Evolutionary conservation across 2,329 filamentous ascomycete genomes (phyloP).

Genomic region (Dactylellina drechsleri): DNA sequence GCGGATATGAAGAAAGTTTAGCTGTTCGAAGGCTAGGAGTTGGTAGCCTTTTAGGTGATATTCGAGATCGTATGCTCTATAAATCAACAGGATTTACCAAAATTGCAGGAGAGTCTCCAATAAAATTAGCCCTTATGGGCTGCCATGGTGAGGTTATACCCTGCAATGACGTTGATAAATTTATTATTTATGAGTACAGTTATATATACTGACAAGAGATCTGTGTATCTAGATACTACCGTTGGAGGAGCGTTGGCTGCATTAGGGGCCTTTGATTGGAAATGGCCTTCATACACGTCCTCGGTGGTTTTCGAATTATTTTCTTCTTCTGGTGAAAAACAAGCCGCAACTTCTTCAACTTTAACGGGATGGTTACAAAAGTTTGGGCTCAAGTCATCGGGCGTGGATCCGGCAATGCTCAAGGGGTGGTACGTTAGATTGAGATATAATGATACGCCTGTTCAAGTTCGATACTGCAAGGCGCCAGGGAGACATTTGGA

Average conservation of each 20-base stretch:
- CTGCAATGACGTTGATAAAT: too few species aligned
- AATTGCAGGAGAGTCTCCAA: constrained; percentile 63
- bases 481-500: constrained; percentile 81
- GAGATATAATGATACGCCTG: constrained; percentile 86
- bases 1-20: constrained; percentile 81
- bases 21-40: constrained; percentile 94
- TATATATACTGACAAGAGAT: too few species aligned
- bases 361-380: constrained; percentile 43
- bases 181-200: not conserved
- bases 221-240: constrained; percentile 74
- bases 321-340: constrained; percentile 62
- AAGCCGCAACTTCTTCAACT: constrained; percentile 12
- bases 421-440: constrained; percentile 86
- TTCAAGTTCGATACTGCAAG: constrained; percentile 84
- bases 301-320: constrained; percentile 93
- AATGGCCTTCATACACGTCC: constrained; percentile 93
- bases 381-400: constrained; percentile 37
- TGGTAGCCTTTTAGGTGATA: constrained; percentile 82
- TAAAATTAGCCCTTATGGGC: constrained; percentile 57
- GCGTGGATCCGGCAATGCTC: constrained; percentile 66
- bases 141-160: constrained; percentile 55
- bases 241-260: constrained; percentile 80
- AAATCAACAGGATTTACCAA: constrained; percentile 69
- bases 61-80: constrained; percentile 79
- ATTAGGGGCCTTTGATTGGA: constrained; percentile 79